Evolutionary conservation across 805 yeast genomes (phyloP).

Genomic region (Metschnikowia borealis): DNA sequence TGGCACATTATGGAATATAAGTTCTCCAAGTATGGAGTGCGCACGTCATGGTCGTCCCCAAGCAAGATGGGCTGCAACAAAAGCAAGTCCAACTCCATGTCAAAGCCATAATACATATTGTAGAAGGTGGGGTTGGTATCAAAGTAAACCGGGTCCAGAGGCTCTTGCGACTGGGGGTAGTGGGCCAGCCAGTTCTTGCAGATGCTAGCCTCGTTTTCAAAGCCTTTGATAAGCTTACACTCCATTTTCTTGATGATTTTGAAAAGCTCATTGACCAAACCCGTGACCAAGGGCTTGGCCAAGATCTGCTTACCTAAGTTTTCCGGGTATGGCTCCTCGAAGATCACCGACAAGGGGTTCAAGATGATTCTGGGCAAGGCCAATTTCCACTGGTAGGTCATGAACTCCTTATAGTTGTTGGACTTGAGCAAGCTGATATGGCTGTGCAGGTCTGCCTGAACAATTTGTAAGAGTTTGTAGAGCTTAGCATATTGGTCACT

Average conservation of each 20-base stretch:
- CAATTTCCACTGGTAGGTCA: constrained; percentile 79
- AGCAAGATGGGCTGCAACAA: constrained; percentile 81
- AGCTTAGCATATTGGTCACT: constrained; percentile 14
- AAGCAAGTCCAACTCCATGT: constrained; percentile 67
- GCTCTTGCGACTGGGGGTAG: constrained; percentile 31
- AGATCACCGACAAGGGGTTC: constrained; percentile 68
- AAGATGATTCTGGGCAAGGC: constrained; percentile 76
- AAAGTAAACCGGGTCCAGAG: constrained; percentile 18
- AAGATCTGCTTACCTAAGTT: constrained; percentile 61
- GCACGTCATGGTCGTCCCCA: constrained; percentile 83
- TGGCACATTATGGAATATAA: constrained; percentile 76
- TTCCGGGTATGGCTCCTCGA: constrained; percentile 66
- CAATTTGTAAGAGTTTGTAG: constrained; percentile 31
- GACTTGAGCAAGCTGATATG: constrained; percentile 47
- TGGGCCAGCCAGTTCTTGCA: constrained; percentile 49
- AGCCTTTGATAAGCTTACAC: constrained; percentile 64
- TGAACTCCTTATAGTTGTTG: constrained; percentile 51
- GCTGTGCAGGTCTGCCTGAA: constrained; percentile 32
- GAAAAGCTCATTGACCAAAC: constrained; percentile 70
- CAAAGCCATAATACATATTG: constrained; percentile 51
- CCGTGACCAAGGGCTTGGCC: constrained; percentile 81
- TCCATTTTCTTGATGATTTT: constrained; percentile 76
- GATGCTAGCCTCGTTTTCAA: constrained; percentile 61
- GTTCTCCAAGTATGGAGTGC: constrained; percentile 88
- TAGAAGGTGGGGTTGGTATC: constrained; percentile 54